phyloP scores from a whole-genome alignment of 2,329 filamentous ascomycete genomes.

The Delphinella strobiligena region DNA sequence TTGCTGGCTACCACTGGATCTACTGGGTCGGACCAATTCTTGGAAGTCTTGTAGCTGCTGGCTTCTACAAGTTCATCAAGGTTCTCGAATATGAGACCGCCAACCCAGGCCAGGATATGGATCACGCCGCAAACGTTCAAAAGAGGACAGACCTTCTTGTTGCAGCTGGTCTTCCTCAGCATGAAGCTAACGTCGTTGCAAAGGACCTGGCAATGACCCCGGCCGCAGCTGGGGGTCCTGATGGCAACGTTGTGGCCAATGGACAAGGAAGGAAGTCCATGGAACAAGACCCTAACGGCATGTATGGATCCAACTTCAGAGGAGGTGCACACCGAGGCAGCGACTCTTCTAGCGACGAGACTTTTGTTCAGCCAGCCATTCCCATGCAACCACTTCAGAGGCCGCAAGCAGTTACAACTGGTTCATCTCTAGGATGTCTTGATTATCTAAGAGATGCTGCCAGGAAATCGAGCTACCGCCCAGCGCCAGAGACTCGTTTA shows the following conservation, averaged over 20 bases:
- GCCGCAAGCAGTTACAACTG: slow-evolving; percentile 9
- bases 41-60: slow-evolving; percentile 19
- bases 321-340: slow-evolving; percentile 5
- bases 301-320: slow-evolving; percentile 13
- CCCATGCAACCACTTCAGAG: slow-evolving; percentile 1
- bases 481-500: slow-evolving; percentile 3
- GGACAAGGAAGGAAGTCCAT: slow-evolving; percentile 8
- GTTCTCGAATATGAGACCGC: slow-evolving; percentile 22
- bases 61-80: slow-evolving; percentile 23
- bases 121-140: slow-evolving; percentile 10
- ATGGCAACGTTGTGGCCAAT: slow-evolving; percentile 9
- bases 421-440: slow-evolving; percentile 8
- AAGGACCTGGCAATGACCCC: slow-evolving; percentile 9
- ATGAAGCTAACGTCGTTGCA: slow-evolving; percentile 11
- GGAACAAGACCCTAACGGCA: slow-evolving; percentile 2
- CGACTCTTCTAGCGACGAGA: slow-evolving; percentile 7
- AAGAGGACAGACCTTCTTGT: slow-evolving; percentile 12
- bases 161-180: slow-evolving; percentile 13
- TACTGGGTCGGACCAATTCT: slow-evolving; percentile 21
- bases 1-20: slow-evolving; percentile 21
- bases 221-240: slow-evolving; percentile 1
- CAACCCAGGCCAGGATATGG: slow-evolving; percentile 19
- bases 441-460: slow-evolving; percentile 7
- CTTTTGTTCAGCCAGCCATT: slow-evolving; percentile 1
- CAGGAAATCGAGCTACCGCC: slow-evolving; percentile 2